Percentiles rank a stretch among this genome's conserved stretches.
phyloP scores from a whole-genome alignment of 352 stramenopile genomes.

The Globisporangium nunn region DNA sequence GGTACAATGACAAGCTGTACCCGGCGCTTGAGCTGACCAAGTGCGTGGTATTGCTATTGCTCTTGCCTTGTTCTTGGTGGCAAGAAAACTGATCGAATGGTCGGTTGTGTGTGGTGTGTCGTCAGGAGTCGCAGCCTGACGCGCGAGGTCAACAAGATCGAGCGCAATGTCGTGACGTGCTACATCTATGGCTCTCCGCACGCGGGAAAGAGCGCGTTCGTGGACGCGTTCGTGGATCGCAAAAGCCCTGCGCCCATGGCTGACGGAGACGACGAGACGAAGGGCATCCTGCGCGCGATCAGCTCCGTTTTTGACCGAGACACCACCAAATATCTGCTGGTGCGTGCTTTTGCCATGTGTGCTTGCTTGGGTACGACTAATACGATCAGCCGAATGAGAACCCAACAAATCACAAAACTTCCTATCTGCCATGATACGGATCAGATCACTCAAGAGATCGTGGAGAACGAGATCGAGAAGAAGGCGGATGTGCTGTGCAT shows the following conservation, averaged over 20 bases:
- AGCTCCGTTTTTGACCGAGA: slow-evolving; percentile 51
- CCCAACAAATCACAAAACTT: too few relatives aligned
- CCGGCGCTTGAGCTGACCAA: slow-evolving; percentile 62
- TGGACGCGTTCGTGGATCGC: slow-evolving; percentile 40
- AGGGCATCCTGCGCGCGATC: slow-evolving; percentile 42
- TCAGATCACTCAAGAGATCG: slow-evolving; percentile 60
- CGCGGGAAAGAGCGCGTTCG: slow-evolving; percentile 47
- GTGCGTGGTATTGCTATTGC: slow-evolving; percentile 18
- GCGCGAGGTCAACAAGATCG: slow-evolving; percentile 45
- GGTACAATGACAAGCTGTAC: slow-evolving; percentile 70
- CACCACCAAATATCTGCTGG: slow-evolving; percentile 55
- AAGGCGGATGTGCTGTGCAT: slow-evolving; percentile 69
- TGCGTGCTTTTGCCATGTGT: slow-evolving; percentile 17
- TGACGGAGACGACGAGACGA: slow-evolving; percentile 24
- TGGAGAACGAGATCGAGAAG: slow-evolving; percentile 57
- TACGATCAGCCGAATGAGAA: not conserved
- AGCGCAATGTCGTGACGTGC: slow-evolving; percentile 66
- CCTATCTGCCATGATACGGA: slow-evolving; percentile 1
- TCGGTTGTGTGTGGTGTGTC: not conserved
- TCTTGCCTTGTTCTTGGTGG: too few relatives aligned
- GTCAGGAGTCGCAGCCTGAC: slow-evolving; percentile 40
- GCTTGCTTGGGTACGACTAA: not conserved
- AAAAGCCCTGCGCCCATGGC: slow-evolving; percentile 13
- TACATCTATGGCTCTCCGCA: slow-evolving; percentile 47
- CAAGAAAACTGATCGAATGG: not conserved